phyloP scores from a whole-genome alignment of 1,284 basidiomycete genomes.

The Rhizopogon hawkerae region DNA sequence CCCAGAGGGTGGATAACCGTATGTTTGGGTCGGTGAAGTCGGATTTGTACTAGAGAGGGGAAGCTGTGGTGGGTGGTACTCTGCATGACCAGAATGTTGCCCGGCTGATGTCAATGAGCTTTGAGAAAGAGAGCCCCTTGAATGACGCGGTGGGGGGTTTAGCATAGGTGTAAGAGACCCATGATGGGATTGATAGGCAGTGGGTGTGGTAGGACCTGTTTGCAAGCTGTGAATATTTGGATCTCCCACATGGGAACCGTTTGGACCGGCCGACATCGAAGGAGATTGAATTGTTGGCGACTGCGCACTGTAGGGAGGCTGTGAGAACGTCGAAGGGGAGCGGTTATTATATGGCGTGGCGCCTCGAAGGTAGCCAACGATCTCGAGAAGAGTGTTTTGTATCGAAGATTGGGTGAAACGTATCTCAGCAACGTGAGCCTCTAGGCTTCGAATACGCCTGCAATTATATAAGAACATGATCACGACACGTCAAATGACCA shows the following conservation, averaged over 20 bases:
- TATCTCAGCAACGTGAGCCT: constrained; percentile 74
- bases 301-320: constrained; percentile 42
- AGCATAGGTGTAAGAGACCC: constrained; percentile 21
- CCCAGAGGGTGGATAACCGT: constrained; percentile 29
- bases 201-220: constrained; percentile 21
- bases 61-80: constrained; percentile 25
- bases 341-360: constrained; percentile 38
- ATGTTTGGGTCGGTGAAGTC: constrained; percentile 12
- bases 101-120: constrained; percentile 10
- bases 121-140: constrained; percentile 21
- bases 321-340: constrained; percentile 55
- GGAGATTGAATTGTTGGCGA: constrained; percentile 64
- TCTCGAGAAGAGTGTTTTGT: constrained; percentile 68
- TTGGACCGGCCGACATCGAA: constrained; percentile 43
- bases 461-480: constrained; percentile 11
- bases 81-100: constrained; percentile 9
- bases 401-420: constrained; percentile 61
- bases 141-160: constrained; percentile 20
- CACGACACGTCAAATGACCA: constrained; percentile 7
- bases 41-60: constrained; percentile 20
- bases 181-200: constrained; percentile 17
- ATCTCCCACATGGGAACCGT: constrained; percentile 22
- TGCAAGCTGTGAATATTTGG: constrained; percentile 13
- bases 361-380: constrained; percentile 60
- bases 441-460: constrained; percentile 81